Percentiles rank a stretch among this genome's conserved stretches.
Evolutionary conservation across 78 protist genomes (phyloP).

Genomic region (Tieghemostelium lacteum): DNA sequence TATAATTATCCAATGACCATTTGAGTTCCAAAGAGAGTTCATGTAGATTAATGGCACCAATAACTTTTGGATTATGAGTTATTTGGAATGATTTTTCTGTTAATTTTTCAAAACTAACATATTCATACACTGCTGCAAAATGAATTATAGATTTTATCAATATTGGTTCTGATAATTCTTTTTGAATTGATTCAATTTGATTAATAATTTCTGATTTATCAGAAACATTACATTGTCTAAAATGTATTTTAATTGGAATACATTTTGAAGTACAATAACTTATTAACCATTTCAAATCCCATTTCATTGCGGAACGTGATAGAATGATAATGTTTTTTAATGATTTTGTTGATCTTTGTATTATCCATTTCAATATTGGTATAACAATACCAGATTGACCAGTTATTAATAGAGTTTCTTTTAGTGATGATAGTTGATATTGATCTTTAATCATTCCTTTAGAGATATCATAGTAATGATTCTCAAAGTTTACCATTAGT

Average conservation of each 20-base stretch:
- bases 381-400: conserved; percentile 78
- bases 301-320: conserved; percentile 50
- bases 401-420: conserved; percentile 33
- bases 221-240: too few relatives aligned
- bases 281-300: conserved; percentile 51
- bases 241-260: too few relatives aligned
- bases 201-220: too few relatives aligned
- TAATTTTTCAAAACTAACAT: conserved; percentile 9
- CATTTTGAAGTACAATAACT: too few relatives aligned
- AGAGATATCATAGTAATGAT: background rate
- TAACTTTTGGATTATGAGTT: conserved; percentile 44
- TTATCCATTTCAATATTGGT: conserved; percentile 44
- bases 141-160: conserved; percentile 61
- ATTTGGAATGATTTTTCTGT: background rate
- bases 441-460: background rate
- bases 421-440: background rate
- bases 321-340: conserved; percentile 20
- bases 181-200: too few relatives aligned
- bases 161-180: too few relatives aligned
- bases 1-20: conserved; percentile 17
- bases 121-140: conserved; percentile 74
- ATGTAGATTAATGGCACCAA: conserved; percentile 76
- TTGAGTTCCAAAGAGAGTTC: background rate
- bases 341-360: background rate
- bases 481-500: conserved; percentile 27